Base-by-base conservation (phyloP, 129 eudicot species). In the Cynara cardunculus region DNA sequence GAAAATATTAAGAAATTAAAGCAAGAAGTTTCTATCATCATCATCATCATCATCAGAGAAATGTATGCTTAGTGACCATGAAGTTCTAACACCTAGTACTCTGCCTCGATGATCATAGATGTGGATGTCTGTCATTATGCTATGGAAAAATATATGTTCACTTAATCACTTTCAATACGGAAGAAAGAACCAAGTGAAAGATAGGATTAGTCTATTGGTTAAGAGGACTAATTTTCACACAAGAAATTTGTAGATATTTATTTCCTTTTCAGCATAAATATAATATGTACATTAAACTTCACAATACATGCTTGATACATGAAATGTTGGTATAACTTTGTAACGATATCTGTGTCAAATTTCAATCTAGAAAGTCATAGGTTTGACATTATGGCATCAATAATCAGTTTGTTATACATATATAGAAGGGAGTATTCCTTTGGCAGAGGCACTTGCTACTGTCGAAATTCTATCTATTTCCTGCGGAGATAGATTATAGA, bases 331-430 rank as follows among this genome's bases (percentile, higher is more conserved):
- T 39, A 25, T 10, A 68, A 37, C 19, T 12, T 2, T 26, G 31
- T 31, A 18, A 25, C 74, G 34, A 5, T 28, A 28, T 78, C 6
- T 41, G 30, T 77, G 32, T 13, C 21, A 24, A 39, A 67, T 68
- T 61, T 67, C 9, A 9, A 75, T 75, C 44, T 28, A 28, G 18
- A 80, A 80, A 18, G 22, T 64, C n/a, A 34, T 32, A 59, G 16
- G 49, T 80, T 80, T 80, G 65, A 80, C 37, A 79, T 53, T 1
- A 41, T 80, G 65, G 72, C 37, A 79, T 53, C 2, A 41, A 79
- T 49, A 25, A 46, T 3, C 14, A 14, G 31, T 62, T 35, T 65
- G 71, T 3, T 76, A 21, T 76, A 37, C 34, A 31, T n/a, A 28
- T 9, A 16, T 65, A 39, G 8, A 22, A 35, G 26, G 64, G 65